Percentiles rank a stretch among this genome's conserved stretches.
Conservation (phyloP, 192 early-diverging fungal genomes). For the Geranomyces variabilis region DNA sequence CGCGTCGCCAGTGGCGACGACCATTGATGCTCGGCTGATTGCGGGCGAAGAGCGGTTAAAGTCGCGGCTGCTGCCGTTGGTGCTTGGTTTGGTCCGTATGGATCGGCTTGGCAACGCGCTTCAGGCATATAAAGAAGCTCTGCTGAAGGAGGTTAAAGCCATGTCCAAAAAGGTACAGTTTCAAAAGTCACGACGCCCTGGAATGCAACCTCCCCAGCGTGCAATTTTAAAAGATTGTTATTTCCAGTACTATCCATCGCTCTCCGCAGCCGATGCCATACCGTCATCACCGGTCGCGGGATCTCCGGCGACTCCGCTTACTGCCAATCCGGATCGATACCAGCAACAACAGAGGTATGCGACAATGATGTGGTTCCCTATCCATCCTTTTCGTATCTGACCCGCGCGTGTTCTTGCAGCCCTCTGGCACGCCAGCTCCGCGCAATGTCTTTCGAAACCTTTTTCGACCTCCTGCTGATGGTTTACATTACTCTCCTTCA, state of each 20-base stretch:
- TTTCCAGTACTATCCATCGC: slow-evolving; percentile 33
- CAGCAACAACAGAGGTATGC: slow-evolving; percentile 44
- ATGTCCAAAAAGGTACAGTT: slow-evolving; percentile 71
- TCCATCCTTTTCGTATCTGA: not conserved
- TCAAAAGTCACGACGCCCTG: not conserved
- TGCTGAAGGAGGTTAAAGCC: slow-evolving; percentile 76
- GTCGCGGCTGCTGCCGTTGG: slow-evolving; percentile 68
- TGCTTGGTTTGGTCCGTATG: slow-evolving; percentile 78
- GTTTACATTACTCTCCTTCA: slow-evolving; percentile 78
- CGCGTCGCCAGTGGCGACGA: slow-evolving; percentile 24
- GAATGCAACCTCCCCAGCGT: not conserved
- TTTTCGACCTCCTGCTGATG: slow-evolving; percentile 74
- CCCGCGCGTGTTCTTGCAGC: slow-evolving; percentile 15
- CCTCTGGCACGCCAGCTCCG: slow-evolving; percentile 71
- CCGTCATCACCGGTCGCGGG: not conserved
- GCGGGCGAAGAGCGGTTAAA: slow-evolving; percentile 45
- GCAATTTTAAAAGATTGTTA: slow-evolving; percentile 8
- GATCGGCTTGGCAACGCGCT: slow-evolving; percentile 69
- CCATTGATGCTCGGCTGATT: slow-evolving; percentile 23
- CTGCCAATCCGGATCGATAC: slow-evolving; percentile 27
- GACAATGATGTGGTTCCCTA: not conserved
- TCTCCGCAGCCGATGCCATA: not conserved
- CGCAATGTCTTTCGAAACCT: slow-evolving; percentile 83
- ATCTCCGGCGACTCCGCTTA: slow-evolving; percentile 25
- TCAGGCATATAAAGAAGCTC: slow-evolving; percentile 74